A percentile compares a stretch with the other conserved stretches of the same genome.
These are phyloP conservation scores for Saururus chinensis DNA, from an alignment of 164 flowering plant genomes.

Conservation along the genomic window DNA sequence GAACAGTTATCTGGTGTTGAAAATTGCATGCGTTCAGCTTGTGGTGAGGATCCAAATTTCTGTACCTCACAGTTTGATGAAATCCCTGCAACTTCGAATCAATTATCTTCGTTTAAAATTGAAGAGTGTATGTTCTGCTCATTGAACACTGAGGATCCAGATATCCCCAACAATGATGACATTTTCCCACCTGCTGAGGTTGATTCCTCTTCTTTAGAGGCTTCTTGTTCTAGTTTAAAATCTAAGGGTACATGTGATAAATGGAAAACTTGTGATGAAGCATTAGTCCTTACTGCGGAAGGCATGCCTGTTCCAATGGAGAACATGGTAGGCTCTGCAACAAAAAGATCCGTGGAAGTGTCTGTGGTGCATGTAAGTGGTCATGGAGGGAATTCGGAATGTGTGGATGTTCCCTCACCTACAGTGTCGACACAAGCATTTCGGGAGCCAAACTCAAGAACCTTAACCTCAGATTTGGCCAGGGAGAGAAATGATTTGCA, in stretches of 20 bases:
- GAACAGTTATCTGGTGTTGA: conserved; percentile 10
- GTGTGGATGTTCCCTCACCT: conserved; percentile 6
- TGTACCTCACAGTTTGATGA: conserved; percentile 16
- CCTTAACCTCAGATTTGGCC: conserved; percentile 1
- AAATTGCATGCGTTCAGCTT: conserved; percentile 5
- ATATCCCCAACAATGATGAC: conserved; percentile 71
- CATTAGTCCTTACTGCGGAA: conserved; percentile 10
- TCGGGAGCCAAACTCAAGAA: background rate
- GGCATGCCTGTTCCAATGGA: conserved; percentile 10
- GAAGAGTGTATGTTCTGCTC: conserved; percentile 44
- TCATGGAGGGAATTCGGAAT: conserved; percentile 16
- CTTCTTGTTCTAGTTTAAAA: conserved; percentile 5
- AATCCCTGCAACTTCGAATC: conserved; percentile 10
- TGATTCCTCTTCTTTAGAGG: conserved; percentile 12
- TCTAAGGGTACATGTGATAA: conserved; percentile 15
- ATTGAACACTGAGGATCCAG: conserved; percentile 63
- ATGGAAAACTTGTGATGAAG: conserved; percentile 19
- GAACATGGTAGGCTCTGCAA: conserved; percentile 14
- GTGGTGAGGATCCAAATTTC: conserved; percentile 7
- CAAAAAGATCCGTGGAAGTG: conserved; percentile 14
- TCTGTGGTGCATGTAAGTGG: conserved; percentile 11
- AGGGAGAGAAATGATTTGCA: conserved; percentile 18
- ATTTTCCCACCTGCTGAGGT: conserved; percentile 19
- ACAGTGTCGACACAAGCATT: background rate
- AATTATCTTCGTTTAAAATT: conserved; percentile 23